Base-by-base conservation (phyloP, 495 filamentous ascomycete genomes). In the Cenococcum geophilum region DNA sequence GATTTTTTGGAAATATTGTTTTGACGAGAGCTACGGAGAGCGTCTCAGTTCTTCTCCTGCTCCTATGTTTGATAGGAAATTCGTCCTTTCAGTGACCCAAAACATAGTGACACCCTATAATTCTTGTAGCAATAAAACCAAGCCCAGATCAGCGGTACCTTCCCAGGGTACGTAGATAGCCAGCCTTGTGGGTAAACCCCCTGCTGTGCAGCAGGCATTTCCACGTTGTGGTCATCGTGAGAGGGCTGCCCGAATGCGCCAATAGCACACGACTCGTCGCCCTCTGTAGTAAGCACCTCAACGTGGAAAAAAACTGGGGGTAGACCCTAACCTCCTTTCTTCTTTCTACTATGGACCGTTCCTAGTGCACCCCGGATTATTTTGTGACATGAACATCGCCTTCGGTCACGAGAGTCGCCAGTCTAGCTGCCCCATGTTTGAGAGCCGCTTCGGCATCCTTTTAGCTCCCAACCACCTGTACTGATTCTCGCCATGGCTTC, bases 401-500 rank as follows among this genome's bases (percentile, higher is more conserved):
- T 16, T 23, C 21, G 3, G 49, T 27, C 21, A 16, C 49, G 25
- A 27, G 21, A 52, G 14, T 27, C 49, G 49, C 18, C 49, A 5
- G 23, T 32, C 25, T n/a, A 52, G 25, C 14, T 52, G 25, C 3
- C 18, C 49, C 25, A 20, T 52, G 49, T 27, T 52, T 27, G 18
- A 52, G 6, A 22, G 21, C 40, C 50, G 18, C 22, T 36, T 57
- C 54, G 14, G 8, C 57, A n/a, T 35, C 18, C 52, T 55, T 50
- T 22, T 37, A 34, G 35, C 35, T 45, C 35, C 53, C 11, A 48
- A 18, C 37, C 59, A 45, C 20, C 55, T 59, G 21, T 55, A 50
- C 59, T 12, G 21, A 56, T 58, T 18, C 20, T 59, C 40, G 45
- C 48, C 47, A 86, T 86, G 82, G 75, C 79, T 10, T 73, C 73